These are phyloP conservation scores for Xylaria longipes DNA, from an alignment of 495 filamentous ascomycete species.

Conservation along the genomic window DNA sequence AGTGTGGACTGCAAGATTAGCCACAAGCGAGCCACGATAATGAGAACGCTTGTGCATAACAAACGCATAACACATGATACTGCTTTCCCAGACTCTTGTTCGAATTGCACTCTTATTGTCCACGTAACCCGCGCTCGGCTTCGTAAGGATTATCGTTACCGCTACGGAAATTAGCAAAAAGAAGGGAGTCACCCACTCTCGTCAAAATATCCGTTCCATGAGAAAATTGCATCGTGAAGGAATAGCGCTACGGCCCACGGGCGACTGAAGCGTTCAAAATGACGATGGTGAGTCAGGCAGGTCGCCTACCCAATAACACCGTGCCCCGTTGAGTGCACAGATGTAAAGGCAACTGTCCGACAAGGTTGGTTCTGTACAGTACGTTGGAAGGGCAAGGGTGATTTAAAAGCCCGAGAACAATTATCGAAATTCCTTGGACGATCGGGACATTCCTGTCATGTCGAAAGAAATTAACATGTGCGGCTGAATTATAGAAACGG, in stretches of 20 bases:
- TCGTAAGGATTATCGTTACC: not conserved
- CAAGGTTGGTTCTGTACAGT: not conserved
- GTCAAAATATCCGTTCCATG: not conserved
- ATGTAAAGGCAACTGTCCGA: not conserved
- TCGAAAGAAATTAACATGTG: not conserved
- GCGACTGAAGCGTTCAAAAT: not conserved
- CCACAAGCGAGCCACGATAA: not conserved
- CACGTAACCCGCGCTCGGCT: not conserved
- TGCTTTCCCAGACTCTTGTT: not conserved
- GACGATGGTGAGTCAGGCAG: not conserved
- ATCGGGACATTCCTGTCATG: not conserved
- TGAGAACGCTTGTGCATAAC: not conserved
- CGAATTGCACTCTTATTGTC: not conserved
- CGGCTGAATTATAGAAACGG: not conserved
- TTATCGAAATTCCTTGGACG: not conserved
- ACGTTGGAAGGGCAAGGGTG: not conserved
- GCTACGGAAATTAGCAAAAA: not conserved
- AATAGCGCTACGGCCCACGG: not conserved
- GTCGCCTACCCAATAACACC: not conserved
- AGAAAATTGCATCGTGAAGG: not conserved
- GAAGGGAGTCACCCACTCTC: not conserved
- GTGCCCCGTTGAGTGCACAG: not conserved
- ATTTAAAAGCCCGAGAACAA: not conserved
- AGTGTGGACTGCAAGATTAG: not conserved
- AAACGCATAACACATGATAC: not conserved